Percentiles rank a stretch among this genome's conserved stretches.
phyloP scores from a whole-genome alignment of 2,329 filamentous ascomycete species.

The Neophaeococcomyces mojaviensis region DNA sequence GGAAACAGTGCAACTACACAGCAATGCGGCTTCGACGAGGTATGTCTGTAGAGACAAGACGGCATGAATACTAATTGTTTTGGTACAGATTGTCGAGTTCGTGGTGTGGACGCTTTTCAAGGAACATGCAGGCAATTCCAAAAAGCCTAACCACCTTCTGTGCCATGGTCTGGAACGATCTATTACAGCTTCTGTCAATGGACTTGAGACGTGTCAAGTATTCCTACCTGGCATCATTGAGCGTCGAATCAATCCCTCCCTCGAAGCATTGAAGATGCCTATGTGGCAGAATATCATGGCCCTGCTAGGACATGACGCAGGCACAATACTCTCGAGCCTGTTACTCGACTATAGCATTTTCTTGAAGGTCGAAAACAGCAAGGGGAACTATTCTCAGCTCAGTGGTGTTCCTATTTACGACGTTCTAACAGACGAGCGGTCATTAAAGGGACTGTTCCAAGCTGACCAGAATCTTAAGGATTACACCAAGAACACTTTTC shows the following conservation, averaged over 20 bases:
- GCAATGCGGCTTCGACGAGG: constrained; percentile 56
- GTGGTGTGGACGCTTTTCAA: constrained; percentile 71
- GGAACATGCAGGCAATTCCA: constrained; percentile 37
- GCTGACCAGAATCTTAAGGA: not conserved
- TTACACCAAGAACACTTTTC: constrained; percentile 19
- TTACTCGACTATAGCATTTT: constrained; percentile 75
- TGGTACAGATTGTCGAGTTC: constrained; percentile 63
- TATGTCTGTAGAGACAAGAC: constrained; percentile 28
- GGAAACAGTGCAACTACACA: constrained; percentile 31
- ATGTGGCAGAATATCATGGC: constrained; percentile 71
- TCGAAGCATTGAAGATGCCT: constrained; percentile 57
- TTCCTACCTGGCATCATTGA: constrained; percentile 59
- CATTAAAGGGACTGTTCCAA: no score
- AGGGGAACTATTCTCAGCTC: constrained; percentile 67
- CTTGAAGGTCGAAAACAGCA: constrained; percentile 49
- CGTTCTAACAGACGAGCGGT: not conserved
- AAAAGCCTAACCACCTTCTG: constrained; percentile 64
- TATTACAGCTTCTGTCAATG: constrained; percentile 23
- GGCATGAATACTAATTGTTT: constrained; percentile 6
- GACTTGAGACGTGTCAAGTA: constrained; percentile 32
- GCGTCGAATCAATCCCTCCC: constrained; percentile 61
- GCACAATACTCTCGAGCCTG: constrained; percentile 68
- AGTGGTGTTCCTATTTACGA: constrained; percentile 47
- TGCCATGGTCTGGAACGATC: constrained; percentile 62
- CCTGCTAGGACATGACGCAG: constrained; percentile 66